Evolutionary conservation across 1,284 basidiomycete species (phyloP).

Genomic region (Ceratobasidium sp.): DNA sequence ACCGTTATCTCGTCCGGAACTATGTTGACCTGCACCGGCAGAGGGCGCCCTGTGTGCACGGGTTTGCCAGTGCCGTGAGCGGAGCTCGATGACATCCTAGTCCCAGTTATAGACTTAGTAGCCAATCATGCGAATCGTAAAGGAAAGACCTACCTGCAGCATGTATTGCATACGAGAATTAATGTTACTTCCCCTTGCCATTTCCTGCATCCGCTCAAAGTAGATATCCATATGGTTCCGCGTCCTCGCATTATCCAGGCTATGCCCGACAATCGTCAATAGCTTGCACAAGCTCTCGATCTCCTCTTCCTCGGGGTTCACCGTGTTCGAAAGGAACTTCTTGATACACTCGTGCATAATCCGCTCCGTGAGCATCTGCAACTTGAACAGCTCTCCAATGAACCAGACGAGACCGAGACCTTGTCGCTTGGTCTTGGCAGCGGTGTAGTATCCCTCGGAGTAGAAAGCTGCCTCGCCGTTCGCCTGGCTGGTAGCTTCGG

Average conservation of each 20-base stretch:
- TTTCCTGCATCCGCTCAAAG: constrained; percentile 87
- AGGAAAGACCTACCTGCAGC: constrained; percentile 75
- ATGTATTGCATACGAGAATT: constrained; percentile 93
- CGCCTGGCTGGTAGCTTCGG: constrained; percentile 59
- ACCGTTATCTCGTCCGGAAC: constrained; percentile 64
- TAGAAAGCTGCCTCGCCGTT: constrained; percentile 73
- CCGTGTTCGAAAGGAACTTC: constrained; percentile 90
- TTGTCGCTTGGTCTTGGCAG: constrained; percentile 95
- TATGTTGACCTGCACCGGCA: constrained; percentile 67
- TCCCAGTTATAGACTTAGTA: background rate
- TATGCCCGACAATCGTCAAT: constrained; percentile 85
- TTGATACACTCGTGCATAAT: constrained; percentile 98
- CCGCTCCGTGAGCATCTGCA: constrained; percentile 92
- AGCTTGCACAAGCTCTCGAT: constrained; percentile 96
- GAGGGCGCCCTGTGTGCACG: constrained; percentile 76
- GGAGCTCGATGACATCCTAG: constrained; percentile 90
- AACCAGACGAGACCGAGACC: constrained; percentile 97
- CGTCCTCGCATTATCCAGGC: constrained; percentile 83
- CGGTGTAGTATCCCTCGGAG: constrained; percentile 96
- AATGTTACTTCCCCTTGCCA: constrained; percentile 78
- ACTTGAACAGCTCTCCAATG: constrained; percentile 97
- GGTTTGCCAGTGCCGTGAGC: constrained; percentile 82
- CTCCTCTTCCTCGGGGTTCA: constrained; percentile 96
- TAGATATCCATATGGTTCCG: constrained; percentile 90
- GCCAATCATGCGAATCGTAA: background rate